A percentile compares a stretch with the other conserved stretches of the same genome.
phyloP scores from a whole-genome alignment of 495 filamentous ascomycete species.

The Jackrogersella multiformis region DNA sequence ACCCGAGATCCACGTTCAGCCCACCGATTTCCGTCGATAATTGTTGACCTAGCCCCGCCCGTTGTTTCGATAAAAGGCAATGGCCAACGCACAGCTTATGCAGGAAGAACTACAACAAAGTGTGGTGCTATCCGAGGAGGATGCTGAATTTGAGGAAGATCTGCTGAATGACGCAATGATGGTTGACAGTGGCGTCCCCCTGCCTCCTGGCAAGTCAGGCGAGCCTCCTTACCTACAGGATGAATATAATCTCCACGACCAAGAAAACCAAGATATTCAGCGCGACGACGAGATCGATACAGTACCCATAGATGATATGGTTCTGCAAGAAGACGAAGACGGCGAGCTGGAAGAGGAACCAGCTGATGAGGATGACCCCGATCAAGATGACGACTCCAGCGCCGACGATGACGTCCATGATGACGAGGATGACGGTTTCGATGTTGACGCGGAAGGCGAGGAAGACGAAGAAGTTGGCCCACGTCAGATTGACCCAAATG shows the following conservation, averaged over 20 bases:
- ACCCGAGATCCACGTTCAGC: not conserved
- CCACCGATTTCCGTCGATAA: no score
- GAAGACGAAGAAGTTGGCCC: conserved; percentile 56
- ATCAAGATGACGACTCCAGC: conserved; percentile 50
- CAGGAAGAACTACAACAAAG: conserved; percentile 62
- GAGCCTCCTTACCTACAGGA: conserved; percentile 36
- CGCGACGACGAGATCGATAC: conserved; percentile 52
- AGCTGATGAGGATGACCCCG: conserved; percentile 51
- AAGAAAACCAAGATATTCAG: conserved; percentile 58
- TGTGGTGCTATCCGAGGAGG: conserved; percentile 55
- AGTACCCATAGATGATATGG: conserved; percentile 43
- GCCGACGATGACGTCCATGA: conserved; percentile 55
- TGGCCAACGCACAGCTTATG: conserved; percentile 61
- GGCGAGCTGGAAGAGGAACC: conserved; percentile 53
- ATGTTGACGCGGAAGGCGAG: conserved; percentile 47
- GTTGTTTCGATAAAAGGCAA: conserved; percentile 31
- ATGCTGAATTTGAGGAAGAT: conserved; percentile 48
- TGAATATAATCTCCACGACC: conserved; percentile 56
- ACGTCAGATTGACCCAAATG: conserved; percentile 15
- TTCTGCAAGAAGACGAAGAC: conserved; percentile 33
- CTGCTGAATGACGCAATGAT: conserved; percentile 26
- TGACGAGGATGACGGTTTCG: conserved; percentile 47
- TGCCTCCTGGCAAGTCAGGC: conserved; percentile 47
- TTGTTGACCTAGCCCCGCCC: not conserved
- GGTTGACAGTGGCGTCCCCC: conserved; percentile 49